Percentiles rank a stretch among this genome's conserved stretches.
Evolutionary conservation across 2,329 filamentous ascomycete species (phyloP).

Genomic region (Penicillium brasilianum): DNA sequence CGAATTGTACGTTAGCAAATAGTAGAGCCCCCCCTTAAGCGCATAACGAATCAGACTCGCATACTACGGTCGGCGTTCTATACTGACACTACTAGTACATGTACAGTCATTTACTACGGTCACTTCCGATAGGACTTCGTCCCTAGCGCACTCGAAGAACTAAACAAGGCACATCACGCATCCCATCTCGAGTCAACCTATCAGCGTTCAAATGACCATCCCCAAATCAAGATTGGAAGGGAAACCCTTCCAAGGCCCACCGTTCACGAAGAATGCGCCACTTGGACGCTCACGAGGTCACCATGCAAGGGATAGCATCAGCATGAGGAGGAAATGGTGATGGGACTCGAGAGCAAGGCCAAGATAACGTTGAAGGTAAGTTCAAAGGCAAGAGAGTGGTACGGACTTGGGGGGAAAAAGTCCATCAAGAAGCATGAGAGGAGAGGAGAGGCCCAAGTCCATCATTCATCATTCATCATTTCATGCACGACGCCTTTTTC

Average conservation of each 20-base stretch:
- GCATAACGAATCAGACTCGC: too few relatives aligned
- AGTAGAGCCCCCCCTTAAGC: too few relatives aligned
- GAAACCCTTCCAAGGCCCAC: slow-evolving; percentile 6
- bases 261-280: slow-evolving; percentile 25
- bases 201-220: not conserved
- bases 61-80: too few relatives aligned
- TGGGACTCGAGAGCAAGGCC: not conserved
- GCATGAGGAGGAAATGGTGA: slow-evolving; percentile 1
- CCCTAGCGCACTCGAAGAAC: not conserved
- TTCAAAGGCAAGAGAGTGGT: not conserved
- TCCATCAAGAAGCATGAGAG: not conserved
- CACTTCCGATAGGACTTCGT: not conserved
- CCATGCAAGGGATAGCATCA: slow-evolving; percentile 26
- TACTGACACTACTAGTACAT: not conserved
- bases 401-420: not conserved
- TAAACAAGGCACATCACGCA: not conserved
- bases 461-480: too few relatives aligned
- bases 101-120: not conserved
- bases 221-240: slow-evolving; percentile 3
- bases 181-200: not conserved
- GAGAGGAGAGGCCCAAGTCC: not conserved
- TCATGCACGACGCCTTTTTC: slow-evolving; percentile 22
- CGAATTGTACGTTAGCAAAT: not conserved
- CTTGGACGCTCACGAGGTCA: slow-evolving; percentile 27
- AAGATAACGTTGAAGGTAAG: too few relatives aligned